phyloP scores from a whole-genome alignment of 1,284 basidiomycete species.

The Ganoderma boninense region DNA sequence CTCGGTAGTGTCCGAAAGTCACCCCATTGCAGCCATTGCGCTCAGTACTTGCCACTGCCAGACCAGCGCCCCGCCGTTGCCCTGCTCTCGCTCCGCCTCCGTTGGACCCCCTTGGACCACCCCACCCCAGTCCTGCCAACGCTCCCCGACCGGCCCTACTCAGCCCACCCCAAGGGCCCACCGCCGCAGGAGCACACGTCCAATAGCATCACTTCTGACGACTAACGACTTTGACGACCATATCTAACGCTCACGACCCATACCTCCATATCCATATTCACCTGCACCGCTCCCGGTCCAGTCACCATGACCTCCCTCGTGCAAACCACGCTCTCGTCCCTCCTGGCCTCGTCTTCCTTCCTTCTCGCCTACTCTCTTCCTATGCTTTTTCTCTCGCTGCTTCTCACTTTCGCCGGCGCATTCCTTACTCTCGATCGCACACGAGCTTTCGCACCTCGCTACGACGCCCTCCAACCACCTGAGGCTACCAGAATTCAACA shows the following conservation, averaged over 20 bases:
- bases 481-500: conserved; percentile 41
- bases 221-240: conserved; percentile 20
- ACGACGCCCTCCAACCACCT: conserved; percentile 39
- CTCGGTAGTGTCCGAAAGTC: too few species aligned
- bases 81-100: too few species aligned
- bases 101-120: too few species aligned
- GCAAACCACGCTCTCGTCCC: conserved; percentile 33
- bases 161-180: neutral
- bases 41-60: too few species aligned
- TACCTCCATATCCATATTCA: neutral
- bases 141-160: neutral
- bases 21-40: too few species aligned
- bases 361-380: conserved; percentile 63
- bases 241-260: conserved; percentile 17
- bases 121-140: neutral
- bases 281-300: neutral
- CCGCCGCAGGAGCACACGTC: neutral
- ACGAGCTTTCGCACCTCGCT: conserved; percentile 60
- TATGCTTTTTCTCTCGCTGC: conserved; percentile 57
- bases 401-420: conserved; percentile 67
- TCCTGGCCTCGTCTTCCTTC: conserved; percentile 37
- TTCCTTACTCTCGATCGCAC: conserved; percentile 76
- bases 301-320: conserved; percentile 28
- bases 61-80: too few species aligned
- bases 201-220: neutral